Percentiles rank a stretch among this genome's conserved stretches.
phyloP scores from a whole-genome alignment of 192 early-diverging fungal genomes.

The Paraglomus brasilianum region DNA sequence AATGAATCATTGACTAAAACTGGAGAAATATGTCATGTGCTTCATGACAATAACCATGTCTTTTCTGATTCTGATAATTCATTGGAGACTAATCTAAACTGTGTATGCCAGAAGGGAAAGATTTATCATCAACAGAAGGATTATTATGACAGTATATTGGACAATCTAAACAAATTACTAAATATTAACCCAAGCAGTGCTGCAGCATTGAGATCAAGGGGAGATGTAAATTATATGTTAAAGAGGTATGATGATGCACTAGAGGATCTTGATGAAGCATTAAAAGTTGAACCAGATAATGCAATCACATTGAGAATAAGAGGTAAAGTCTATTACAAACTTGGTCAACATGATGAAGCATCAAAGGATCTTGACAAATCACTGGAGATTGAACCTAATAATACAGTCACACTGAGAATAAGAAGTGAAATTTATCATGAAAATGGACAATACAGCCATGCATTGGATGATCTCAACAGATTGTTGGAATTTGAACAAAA shows the following conservation, averaged over 20 bases:
- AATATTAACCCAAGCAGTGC: background rate
- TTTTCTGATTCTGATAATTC: too few relatives aligned
- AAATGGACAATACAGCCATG: background rate
- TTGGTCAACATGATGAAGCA: constrained; percentile 6
- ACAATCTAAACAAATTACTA: background rate
- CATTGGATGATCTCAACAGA: constrained; percentile 21
- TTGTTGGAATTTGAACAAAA: constrained; percentile 3
- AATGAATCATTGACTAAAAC: too few relatives aligned
- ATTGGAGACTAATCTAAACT: too few relatives aligned
- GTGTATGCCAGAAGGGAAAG: too few relatives aligned
- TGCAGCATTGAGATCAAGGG: background rate
- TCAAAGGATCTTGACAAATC: constrained; percentile 13
- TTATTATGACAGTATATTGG: background rate
- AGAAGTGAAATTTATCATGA: constrained; percentile 17
- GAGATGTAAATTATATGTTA: background rate
- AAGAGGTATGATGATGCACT: constrained; percentile 1
- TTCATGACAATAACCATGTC: too few relatives aligned
- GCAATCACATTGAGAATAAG: background rate
- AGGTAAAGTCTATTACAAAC: constrained; percentile 11
- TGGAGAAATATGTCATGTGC: too few relatives aligned
- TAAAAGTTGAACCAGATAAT: constrained; percentile 8
- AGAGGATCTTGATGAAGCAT: background rate
- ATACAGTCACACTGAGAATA: background rate
- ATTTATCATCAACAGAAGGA: too few relatives aligned
- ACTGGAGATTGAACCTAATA: constrained; percentile 5